These are phyloP conservation scores for Populus simonii DNA, from an alignment of 345 rosid species.

Conservation along the genomic window DNA sequence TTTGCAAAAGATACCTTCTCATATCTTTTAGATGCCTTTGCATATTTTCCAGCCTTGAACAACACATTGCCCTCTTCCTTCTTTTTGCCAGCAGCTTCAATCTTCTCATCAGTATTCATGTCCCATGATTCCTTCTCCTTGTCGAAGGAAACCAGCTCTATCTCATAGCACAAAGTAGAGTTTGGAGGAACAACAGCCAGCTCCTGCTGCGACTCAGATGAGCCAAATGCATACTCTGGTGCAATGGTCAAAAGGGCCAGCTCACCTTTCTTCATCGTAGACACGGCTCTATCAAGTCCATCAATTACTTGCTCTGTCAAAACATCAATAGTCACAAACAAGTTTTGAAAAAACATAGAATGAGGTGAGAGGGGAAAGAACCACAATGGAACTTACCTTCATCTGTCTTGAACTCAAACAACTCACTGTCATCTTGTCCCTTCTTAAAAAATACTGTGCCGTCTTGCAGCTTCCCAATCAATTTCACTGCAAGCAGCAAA, in stretches of 20 bases:
- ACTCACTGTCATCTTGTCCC: constrained; percentile 65
- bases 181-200: constrained; percentile 70
- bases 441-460: constrained; percentile 75
- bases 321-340: too few species aligned
- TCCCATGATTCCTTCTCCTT: constrained; percentile 99
- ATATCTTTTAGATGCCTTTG: constrained; percentile 76
- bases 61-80: constrained; percentile 86
- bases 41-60: constrained; percentile 81
- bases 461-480: constrained; percentile 77
- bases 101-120: constrained; percentile 82
- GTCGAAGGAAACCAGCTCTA: constrained; percentile 67
- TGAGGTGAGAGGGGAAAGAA: neutral
- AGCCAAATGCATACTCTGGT: constrained; percentile 85
- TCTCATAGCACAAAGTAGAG: constrained; percentile 67
- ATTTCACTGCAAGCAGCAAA: constrained; percentile 53
- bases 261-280: constrained; percentile 91
- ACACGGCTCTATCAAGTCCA: constrained; percentile 83
- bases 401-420: constrained; percentile 75
- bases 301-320: constrained; percentile 77
- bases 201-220: constrained; percentile 66
- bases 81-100: constrained; percentile 84
- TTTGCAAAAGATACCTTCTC: constrained; percentile 57
- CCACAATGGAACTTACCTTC: constrained; percentile 49
- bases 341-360: too few species aligned
- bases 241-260: constrained; percentile 62